These are phyloP conservation scores for Vigna trinervia DNA, from an alignment of 306 rosid species.

Conservation along the genomic window DNA sequence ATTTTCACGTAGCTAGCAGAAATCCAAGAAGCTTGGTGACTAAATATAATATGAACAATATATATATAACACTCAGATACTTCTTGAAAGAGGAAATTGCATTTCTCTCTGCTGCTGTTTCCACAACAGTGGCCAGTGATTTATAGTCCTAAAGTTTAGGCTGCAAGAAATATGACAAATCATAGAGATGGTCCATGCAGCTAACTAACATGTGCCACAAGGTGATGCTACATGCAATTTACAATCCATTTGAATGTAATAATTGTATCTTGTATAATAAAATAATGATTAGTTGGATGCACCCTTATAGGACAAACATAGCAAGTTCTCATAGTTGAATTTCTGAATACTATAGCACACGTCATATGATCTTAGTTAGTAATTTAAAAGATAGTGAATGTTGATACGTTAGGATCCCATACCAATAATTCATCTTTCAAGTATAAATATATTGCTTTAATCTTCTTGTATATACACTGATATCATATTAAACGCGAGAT, in stretches of 20 bases:
- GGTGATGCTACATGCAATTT: slow-evolving; percentile 31
- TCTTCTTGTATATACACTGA: not conserved
- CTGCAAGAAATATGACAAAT: slow-evolving; percentile 21
- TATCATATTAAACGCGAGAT: not conserved
- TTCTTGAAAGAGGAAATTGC: slow-evolving; percentile 28
- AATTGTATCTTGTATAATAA: slow-evolving; percentile 8
- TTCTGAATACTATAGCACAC: not conserved
- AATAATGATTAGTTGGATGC: slow-evolving; percentile 47
- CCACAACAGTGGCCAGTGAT: slow-evolving; percentile 33
- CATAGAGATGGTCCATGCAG: slow-evolving; percentile 52
- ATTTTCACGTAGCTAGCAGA: slow-evolving; percentile 38
- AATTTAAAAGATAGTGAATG: not conserved
- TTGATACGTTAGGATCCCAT: slow-evolving; percentile 1
- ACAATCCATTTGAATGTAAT: slow-evolving; percentile 18
- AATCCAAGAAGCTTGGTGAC: not conserved
- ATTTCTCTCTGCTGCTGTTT: slow-evolving; percentile 11
- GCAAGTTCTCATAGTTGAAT: slow-evolving; percentile 19
- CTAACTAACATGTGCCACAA: slow-evolving; percentile 50
- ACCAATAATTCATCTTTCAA: slow-evolving; percentile 1
- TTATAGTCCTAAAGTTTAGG: slow-evolving; percentile 36
- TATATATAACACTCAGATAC: not conserved
- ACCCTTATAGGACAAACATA: slow-evolving; percentile 30
- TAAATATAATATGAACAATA: not conserved
- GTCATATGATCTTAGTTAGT: not conserved
- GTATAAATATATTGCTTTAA: not conserved